These are phyloP conservation scores for Porpolomopsis calyptriformis DNA, from an alignment of 768 basidiomycete genomes.

Conservation along the genomic window DNA sequence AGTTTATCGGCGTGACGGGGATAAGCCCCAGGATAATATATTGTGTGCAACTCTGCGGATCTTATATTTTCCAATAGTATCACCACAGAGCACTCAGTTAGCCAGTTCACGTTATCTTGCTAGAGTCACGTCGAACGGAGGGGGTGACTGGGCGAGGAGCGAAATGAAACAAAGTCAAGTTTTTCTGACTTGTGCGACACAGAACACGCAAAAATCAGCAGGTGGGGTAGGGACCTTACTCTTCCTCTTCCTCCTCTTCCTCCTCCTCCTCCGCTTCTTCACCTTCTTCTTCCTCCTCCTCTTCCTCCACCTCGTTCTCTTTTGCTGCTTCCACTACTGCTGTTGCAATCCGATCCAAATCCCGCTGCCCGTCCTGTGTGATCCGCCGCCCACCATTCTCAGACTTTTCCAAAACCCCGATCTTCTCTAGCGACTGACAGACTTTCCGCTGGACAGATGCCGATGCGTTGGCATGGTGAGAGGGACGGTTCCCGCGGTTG, in stretches of 20 bases:
- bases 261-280: conserved; percentile 51
- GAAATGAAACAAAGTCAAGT: too few species aligned
- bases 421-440: conserved; percentile 96
- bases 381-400: conserved; percentile 94
- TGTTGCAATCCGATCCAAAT: conserved; percentile 88
- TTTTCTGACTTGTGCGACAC: too few species aligned
- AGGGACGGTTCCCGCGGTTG: conserved; percentile 92
- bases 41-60: too few species aligned
- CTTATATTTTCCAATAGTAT: too few species aligned
- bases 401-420: conserved; percentile 91
- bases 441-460: conserved; percentile 88
- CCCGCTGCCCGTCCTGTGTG: conserved; percentile 92
- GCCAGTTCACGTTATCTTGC: too few species aligned
- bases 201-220: too few species aligned
- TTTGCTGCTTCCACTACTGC: conserved; percentile 72
- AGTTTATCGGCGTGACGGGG: too few species aligned
- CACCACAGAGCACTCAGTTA: too few species aligned
- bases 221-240: too few species aligned
- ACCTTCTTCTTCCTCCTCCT: conserved; percentile 60
- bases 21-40: too few species aligned
- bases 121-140: not conserved
- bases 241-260: conserved; percentile 13
- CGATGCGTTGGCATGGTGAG: conserved; percentile 83
- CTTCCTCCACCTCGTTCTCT: conserved; percentile 67
- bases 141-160: too few species aligned